Base-by-base conservation (phyloP, 2,329 filamentous ascomycete genomes). In the Ascochyta pisi region DNA sequence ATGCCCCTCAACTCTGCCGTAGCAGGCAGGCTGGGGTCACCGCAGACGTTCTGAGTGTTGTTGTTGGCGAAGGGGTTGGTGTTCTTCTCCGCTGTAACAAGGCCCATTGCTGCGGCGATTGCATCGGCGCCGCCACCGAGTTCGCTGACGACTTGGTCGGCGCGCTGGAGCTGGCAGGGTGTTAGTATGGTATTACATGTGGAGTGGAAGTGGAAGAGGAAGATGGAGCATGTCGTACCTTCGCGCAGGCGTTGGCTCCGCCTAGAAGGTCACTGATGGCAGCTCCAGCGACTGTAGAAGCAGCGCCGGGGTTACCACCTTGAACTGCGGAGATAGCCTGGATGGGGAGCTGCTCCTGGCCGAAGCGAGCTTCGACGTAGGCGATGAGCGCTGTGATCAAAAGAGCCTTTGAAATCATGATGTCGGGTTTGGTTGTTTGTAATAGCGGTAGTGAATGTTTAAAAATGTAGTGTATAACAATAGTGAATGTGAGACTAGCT, bases 41-140 rank as follows among this genome's bases (percentile, higher is more conserved):
- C 82, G 75, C 88, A 90, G 69, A 91, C 83, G 58, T 81, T 84
- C 66, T 75, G 73, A 16, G 85, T 86, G 31, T 85, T 80, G 66
- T 77, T 78, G 59, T 83, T 82, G 52, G 76, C 83, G 62, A 86
- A 89, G 47, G 86, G 86, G 78, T 90, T 90, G 79, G 89, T 89
- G 82, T 90, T 90, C 76, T 89, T 86, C 79, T 89, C 87, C 4
- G 87, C 87, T 24, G 84, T 82, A 13, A 89, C 87, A 34, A 89
- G 81, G 15, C 82, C 83, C 54, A 82, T 82, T 16, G 88, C 88
- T 19, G 85, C 87, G 13, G 82, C 79, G 54, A 90, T 78, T 61
- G 87, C 86, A 58, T 81, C 77, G n/a, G 81, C 75, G 63, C 85
- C 84, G 41, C 76, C 82, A 49, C 87, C 88, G 31, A 89, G 85